Base-by-base conservation (phyloP, 441 rosid species). In the Geranium incanum region DNA sequence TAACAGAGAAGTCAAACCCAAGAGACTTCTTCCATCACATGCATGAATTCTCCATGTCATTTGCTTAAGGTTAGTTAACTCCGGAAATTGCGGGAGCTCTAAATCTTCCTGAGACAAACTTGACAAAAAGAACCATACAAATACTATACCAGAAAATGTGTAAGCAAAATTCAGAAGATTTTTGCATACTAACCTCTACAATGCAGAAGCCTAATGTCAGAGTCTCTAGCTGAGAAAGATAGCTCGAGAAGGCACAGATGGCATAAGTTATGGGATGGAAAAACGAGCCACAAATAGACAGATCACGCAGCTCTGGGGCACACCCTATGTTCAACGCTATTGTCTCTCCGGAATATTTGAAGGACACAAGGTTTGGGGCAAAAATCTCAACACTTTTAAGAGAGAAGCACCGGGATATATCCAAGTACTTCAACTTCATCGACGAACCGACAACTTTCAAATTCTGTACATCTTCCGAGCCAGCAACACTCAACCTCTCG, bases 401-500 rank as follows among this genome's bases (percentile, higher is more conserved):
- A 48, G 18, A 41, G 36, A 28, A 36, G 55, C 68, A 75, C 6
- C 62, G 33, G 4, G 45, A 36, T 67, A 75, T 67, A 36, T 70
- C 70, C 68, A 75, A 59, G 68, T 36, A 68, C 68, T 75, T 75
- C 52, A 75, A 57, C 36, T 45, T 65, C 21, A 38, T 73, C 0
- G 68, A 70, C 6, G 68, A 36, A 57, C 71, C 78, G 4, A 16
- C 37, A 67, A 75, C 64, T 75, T 67, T 70, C 48, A 75, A 36
- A 60, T 71, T 2, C 0, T 45, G 16, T 12, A 75, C 23, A 67
- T 33, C 57, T 67, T 39, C 66, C 0, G 71, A 67, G 43, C 60
- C 64, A 28, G 12, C 50, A 13, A 71, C 57, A 55, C 59, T 36
- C 64, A 75, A 67, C n/a, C 0, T 13, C 21, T 75, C 71, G 5